Base-by-base conservation (phyloP, 495 filamentous ascomycete species). In the Hypomontagnella submonticulosa region DNA sequence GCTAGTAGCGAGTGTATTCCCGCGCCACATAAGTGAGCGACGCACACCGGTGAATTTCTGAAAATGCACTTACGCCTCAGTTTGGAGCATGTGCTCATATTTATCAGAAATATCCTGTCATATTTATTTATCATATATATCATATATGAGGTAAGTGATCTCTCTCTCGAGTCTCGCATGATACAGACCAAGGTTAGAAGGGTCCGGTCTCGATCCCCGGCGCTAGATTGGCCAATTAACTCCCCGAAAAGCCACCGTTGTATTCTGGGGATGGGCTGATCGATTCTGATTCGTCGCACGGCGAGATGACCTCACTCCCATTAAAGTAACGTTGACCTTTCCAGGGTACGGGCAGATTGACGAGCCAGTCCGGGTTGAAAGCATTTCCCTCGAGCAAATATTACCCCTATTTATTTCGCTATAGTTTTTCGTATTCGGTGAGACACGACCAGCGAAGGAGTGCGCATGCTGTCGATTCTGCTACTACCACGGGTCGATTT, bases 171-270 rank as follows among this genome's bases (percentile, higher is more conserved):
- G 13, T 32, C 4, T 43, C 12, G 12, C 40, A 13, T 43, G 5
- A 27, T 34, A 53, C 38, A 7, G 9, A 27, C 11, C 23, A 13
- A 13, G 20, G 16, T 9, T 20, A 5, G 38, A 20, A 46, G 53
- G 33, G 4, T 43, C 47, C 4, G 51, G 37, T 33, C 11, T 52
- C 18, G 36, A 57, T 41, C 23, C 56, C 51, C 60, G 46, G 70
- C 58, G 62, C 44, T 51, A 70, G 42, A 33, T 61, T 23, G 32
- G 32, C 66, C 70, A 70, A 69, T 70, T 40, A 58, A 49, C 32
- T 3, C 32, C 20, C 43, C n/a, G 36, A n/a, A 38, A 50, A 20
- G 15, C 16, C 48, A 37, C 33, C 54, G 13, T 41, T 33, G 43
- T 27, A 61, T 57, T 64, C 66, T 57, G 56, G 60, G 60, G 66